Base-by-base conservation (phyloP, 1,284 basidiomycete species). In the Tylopilus sp. region DNA sequence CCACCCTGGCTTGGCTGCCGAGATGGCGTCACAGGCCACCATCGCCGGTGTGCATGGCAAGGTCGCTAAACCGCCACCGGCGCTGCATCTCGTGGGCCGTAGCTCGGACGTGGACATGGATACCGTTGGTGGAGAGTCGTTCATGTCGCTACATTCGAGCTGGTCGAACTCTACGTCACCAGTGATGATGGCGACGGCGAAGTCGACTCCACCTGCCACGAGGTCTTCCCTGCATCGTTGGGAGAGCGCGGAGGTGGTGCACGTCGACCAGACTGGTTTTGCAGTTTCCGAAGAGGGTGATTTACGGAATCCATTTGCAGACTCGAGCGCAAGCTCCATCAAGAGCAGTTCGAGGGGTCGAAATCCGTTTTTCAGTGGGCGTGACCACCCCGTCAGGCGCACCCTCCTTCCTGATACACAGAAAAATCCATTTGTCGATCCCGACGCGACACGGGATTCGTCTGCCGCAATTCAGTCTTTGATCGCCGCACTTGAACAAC, bases 161-260 rank as follows among this genome's bases (percentile, higher is more conserved):
- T 47, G 69, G 25, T 62, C 67, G 12, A 66, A 66, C 34, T 62
- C 73, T 26, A 71, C 77, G 59, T 78, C 81, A 2, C 75, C 79
- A 7, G 68, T 72, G n/a, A 63, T 76, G 18, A 63, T 77, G 18
- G 78, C 79, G 1, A 71, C 74, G 58, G 81, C 78, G 23, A 80
- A 80, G 60, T 75, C 75, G 52, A 86, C 84, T 4, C 84, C 84
- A 38, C 68, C 70, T 10, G 74, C 79, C 10, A 78, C 70, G 13
- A 58, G 66, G 2, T 75, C 76, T 2, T 66, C 70, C 13, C 59
- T 71, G 6, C 84, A 87, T 66, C 74, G 61, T 34, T 87, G 85
- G 85, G 79, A 87, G 64, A 82, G 81, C 6, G 85, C 85, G 0
- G 82, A 86, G 58, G 81, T 87, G 10, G 55, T 85, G 45, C 71